Base-by-base conservation (phyloP, 441 rosid genomes). In the Gossypium schwendimanii region DNA sequence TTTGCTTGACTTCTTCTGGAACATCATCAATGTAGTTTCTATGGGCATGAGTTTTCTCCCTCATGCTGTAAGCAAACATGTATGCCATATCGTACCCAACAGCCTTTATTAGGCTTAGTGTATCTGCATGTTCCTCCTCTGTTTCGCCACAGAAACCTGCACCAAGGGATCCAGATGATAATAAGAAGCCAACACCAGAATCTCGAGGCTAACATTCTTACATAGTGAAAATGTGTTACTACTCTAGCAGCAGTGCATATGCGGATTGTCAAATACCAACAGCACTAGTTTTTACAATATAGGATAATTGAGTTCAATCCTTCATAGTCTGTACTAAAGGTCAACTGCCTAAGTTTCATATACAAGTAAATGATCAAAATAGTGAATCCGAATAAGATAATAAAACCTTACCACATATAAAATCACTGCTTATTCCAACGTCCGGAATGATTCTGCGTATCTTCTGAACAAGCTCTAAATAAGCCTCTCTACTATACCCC, bases 11-110 rank as follows among this genome's bases (percentile, higher is more conserved):
- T 72, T 87, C 90, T 67, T 91, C 97, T 5, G 97, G 87, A 67
- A 92, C 93, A 41, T 91, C 94, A 66, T 92, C 97, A 1, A 63
- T 75, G 73, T 88, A 94, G 53, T 87, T 86, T 73, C 97, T 78
- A 45, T 94, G 89, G 24, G 98, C 98, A 80, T 92, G 97, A 0
- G 97, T 91, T 74, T 90, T 94, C 80, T 92, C 97, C 70, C 97
- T 82, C 97, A 92, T 92, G 86, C 96, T 94, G 78, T 92, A 94
- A 58, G 98, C 97, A 86, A 94, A 92, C 94, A 94, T 89, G 82
- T 89, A 91, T 9, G 97, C 94, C 97, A 92, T 92, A 70, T 94
- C 97, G 75, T 87, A 92, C 39, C 92, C 87, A 55, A 89, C 97
- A 7, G 83, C 76, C 75, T 77, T 87, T 58, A 94, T 75, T 6